These are phyloP conservation scores for Mycosphaerella sp. DNA, from an alignment of 2,329 filamentous ascomycete genomes.

Conservation along the genomic window DNA sequence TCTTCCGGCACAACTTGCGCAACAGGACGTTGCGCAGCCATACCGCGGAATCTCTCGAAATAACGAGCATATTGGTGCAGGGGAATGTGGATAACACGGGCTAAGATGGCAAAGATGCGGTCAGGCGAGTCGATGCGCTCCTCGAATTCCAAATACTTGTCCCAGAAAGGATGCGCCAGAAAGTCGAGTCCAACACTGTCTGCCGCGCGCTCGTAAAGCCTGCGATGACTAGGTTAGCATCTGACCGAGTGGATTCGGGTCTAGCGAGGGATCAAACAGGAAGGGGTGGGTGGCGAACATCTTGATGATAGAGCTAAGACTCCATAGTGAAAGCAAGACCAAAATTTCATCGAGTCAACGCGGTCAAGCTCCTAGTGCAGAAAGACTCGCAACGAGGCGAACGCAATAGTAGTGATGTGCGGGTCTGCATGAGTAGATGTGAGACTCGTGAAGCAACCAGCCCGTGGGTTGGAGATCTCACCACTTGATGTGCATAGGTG, in stretches of 20 bases:
- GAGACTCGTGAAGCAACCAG: conserved; percentile 27
- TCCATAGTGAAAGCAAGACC: conserved; percentile 11
- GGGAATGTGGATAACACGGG: conserved; percentile 77
- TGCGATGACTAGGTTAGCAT: conserved; percentile 45
- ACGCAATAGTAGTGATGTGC: conserved; percentile 15
- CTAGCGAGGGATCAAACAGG: conserved; percentile 29
- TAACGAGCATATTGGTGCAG: conserved; percentile 95
- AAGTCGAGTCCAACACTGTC: conserved; percentile 85
- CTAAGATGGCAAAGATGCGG: conserved; percentile 76
- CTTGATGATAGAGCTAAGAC: conserved; percentile 15
- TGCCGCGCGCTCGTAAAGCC: conserved; percentile 87
- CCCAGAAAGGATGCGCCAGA: conserved; percentile 93
- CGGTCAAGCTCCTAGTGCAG: conserved; percentile 14
- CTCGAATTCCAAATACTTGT: conserved; percentile 97
- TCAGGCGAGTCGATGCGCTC: conserved; percentile 79
- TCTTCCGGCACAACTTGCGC: conserved; percentile 65
- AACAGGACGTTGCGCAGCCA: conserved; percentile 67
- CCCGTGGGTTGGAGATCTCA: conserved; percentile 27
- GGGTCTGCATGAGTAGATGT: conserved; percentile 27
- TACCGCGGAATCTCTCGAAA: conserved; percentile 78
- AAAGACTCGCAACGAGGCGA: conserved; percentile 11
- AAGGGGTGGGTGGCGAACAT: conserved; percentile 32
- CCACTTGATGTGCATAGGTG: conserved; percentile 19
- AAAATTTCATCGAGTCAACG: conserved; percentile 7
- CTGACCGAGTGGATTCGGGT: conserved; percentile 1